A percentile compares a stretch with the other conserved stretches of the same genome.
phyloP scores from a whole-genome alignment of 169 alveolate genomes.

The Cryptosporidium baileyi region DNA sequence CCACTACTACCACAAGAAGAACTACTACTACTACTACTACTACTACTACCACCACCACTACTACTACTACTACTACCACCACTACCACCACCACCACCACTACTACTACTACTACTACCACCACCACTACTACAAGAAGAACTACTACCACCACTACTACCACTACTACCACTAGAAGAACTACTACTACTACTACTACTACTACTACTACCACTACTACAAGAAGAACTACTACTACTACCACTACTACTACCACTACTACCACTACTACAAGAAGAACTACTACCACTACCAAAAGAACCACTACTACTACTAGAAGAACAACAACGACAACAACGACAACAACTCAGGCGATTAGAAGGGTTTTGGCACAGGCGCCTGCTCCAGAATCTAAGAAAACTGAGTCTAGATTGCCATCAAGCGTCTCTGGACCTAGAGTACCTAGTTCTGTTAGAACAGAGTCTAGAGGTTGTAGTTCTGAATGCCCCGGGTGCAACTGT shows the following conservation, averaged over 20 bases:
- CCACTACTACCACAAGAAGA: neutral
- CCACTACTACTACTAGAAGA: neutral
- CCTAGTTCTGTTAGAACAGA: neutral
- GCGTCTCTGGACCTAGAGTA: neutral
- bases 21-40: conserved; percentile 1
- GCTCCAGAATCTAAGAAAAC: neutral
- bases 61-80: neutral
- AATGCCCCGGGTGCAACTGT: neutral
- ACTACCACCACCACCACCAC: neutral
- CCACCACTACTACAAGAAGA: neutral
- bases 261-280: neutral
- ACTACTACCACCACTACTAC: neutral
- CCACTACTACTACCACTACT: conserved; percentile 9
- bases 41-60: neutral
- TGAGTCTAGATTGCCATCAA: neutral
- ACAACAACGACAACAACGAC: neutral
- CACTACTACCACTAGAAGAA: conserved; percentile 1
- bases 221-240: neutral
- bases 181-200: neutral
- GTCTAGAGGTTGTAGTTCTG: neutral
- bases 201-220: neutral
- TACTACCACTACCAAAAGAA: neutral
- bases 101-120: neutral
- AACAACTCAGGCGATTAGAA: neutral
- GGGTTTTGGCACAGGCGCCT: neutral